Base-by-base conservation (phyloP, 768 basidiomycete species). In the Suillus ampliporus region DNA sequence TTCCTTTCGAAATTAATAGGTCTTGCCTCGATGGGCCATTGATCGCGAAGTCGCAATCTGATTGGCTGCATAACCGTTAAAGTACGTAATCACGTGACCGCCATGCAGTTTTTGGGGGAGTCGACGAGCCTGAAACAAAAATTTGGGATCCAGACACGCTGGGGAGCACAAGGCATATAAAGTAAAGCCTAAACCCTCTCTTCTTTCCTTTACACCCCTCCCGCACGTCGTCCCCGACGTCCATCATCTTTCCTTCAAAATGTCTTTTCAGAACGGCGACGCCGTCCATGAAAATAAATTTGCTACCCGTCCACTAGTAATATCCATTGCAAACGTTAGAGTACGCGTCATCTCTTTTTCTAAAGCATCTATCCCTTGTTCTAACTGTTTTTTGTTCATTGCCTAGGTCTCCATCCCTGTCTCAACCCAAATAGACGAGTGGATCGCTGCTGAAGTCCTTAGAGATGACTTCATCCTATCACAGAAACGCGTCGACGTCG, bases 361-460 rank as follows among this genome's bases (percentile, higher is more conserved):
- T 19, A 14, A 54, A 3, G 59, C 48, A 5, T 65, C 34, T 61
- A 38, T 46, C 5, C 21, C 50, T 34, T 28, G 43, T 54, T 40
- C 52, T 65, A 59, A 67, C 46, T 26, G 38, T 50, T 50, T 44
- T 34, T 43, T 67, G n/a, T n/a, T n/a, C n/a, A n/a, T n/a, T n/a
- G n/a, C n/a, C 15, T 66, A 95, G 93, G 76, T 97, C 64, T 89
- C 91, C 65, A 88, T 98, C 76, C 94, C 93, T 51, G 91, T 97
- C 62, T 89, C 94, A 51, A 88, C 92, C n/a, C 79, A 81, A 43
- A 66, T 81, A 67, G 88, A 95, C 76, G 87, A 94, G 77, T 97
- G 96, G 95, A 93, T 95, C 72, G 85, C 88, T 59, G 95, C 95
- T 57, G 95, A 97, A 79, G 88, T 95, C 71, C 86, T 97, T 61